Conservation (phyloP, 2,329 filamentous ascomycete genomes). For the Claviceps pusilla region DNA sequence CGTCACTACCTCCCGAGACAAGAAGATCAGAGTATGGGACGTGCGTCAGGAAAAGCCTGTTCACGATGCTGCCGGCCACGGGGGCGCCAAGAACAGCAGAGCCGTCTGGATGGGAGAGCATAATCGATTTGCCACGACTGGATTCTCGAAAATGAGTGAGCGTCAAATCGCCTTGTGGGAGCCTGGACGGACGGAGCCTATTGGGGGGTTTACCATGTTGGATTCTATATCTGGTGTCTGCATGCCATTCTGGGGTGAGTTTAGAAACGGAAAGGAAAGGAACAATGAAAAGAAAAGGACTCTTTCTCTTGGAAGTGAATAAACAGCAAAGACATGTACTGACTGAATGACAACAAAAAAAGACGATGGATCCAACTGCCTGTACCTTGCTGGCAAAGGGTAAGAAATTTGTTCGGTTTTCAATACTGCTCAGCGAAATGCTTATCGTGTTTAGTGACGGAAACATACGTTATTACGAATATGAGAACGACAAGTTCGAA, state of each 20-base stretch:
- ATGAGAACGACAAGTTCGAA: constrained; percentile 97
- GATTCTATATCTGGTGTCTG: constrained; percentile 95
- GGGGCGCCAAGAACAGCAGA: constrained; percentile 92
- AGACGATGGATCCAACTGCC: constrained; percentile 83
- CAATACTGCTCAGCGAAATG: background rate
- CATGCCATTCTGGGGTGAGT: constrained; percentile 92
- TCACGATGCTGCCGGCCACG: constrained; percentile 72
- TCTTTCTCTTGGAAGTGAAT: background rate
- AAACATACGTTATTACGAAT: constrained; percentile 98
- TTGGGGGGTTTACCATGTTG: constrained; percentile 77
- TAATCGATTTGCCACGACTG: constrained; percentile 88
- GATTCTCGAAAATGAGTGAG: constrained; percentile 97
- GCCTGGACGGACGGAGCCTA: constrained; percentile 67
- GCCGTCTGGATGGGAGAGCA: constrained; percentile 95
- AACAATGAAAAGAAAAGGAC: background rate
- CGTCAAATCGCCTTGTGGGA: constrained; percentile 94
- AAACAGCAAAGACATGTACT: background rate
- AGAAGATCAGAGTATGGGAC: constrained; percentile 97
- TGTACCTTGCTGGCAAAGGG: constrained; percentile 97
- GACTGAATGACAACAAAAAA: constrained; percentile 11
- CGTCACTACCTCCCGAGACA: constrained; percentile 89
- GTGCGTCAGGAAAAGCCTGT: constrained; percentile 80
- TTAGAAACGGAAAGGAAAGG: background rate
- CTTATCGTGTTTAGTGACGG: constrained; percentile 54
- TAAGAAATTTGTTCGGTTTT: constrained; percentile 27